Evolutionary conservation across 2,329 filamentous ascomycete species (phyloP).

Genomic region (Fusarium beomiforme): DNA sequence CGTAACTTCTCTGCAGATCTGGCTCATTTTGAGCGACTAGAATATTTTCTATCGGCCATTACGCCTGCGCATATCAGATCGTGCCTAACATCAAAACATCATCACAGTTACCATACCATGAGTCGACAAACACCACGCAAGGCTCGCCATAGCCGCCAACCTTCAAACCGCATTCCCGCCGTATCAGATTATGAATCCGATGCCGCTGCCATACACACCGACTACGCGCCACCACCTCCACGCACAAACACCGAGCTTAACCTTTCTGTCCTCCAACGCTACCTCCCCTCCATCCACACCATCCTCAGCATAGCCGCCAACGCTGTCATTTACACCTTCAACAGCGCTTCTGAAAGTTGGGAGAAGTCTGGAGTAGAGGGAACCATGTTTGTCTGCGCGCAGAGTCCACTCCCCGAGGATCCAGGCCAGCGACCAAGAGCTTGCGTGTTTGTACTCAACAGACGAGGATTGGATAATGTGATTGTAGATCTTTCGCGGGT

Average conservation of each 20-base stretch:
- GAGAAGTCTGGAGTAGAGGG: slow-evolving; percentile 89
- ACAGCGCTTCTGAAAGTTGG: slow-evolving; percentile 73
- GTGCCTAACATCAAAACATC: slow-evolving; percentile 20
- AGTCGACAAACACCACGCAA: slow-evolving; percentile 56
- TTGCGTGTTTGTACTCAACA: slow-evolving; percentile 78
- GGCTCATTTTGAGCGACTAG: background rate
- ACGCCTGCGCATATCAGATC: background rate
- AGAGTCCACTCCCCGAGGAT: slow-evolving; percentile 55
- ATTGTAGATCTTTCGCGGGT: slow-evolving; percentile 71
- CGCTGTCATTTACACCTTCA: slow-evolving; percentile 86
- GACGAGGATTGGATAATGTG: slow-evolving; percentile 76
- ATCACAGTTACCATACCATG: slow-evolving; percentile 52
- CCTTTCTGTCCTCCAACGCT: slow-evolving; percentile 81
- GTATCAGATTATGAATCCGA: slow-evolving; percentile 75
- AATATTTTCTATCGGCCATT: background rate
- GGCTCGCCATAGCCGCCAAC: slow-evolving; percentile 53
- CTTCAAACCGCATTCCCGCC: slow-evolving; percentile 52
- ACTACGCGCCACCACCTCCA: slow-evolving; percentile 58
- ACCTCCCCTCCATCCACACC: slow-evolving; percentile 76
- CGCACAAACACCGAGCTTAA: slow-evolving; percentile 89
- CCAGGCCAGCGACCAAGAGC: slow-evolving; percentile 51
- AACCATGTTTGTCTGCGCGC: slow-evolving; percentile 85
- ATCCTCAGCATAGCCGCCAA: slow-evolving; percentile 87
- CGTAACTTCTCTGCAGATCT: background rate
- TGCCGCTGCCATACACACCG: slow-evolving; percentile 56